Evolutionary conservation across 2,329 filamentous ascomycete genomes (phyloP).

Genomic region (Rhinocladiella mackenziei): DNA sequence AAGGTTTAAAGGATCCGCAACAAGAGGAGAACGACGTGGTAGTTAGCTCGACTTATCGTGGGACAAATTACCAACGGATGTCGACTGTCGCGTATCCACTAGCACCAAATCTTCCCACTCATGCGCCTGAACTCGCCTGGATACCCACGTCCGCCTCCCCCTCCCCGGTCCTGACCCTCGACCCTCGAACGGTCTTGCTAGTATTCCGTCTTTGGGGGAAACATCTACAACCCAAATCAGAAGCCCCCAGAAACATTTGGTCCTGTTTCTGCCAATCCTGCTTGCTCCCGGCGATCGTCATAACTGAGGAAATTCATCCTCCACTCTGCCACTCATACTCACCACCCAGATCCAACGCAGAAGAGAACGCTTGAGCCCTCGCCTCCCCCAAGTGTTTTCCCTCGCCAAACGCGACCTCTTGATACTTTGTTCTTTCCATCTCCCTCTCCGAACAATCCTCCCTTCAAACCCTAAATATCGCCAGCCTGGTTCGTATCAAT

Average conservation of each 20-base stretch:
- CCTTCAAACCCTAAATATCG: conserved; percentile 1
- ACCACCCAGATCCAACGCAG: neutral
- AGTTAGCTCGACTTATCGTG: conserved; percentile 1
- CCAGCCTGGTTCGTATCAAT: conserved; percentile 10
- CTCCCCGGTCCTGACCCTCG: too few species aligned
- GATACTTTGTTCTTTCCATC: neutral
- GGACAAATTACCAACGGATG: neutral
- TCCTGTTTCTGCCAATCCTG: conserved; percentile 4
- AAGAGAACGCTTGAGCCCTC: too few species aligned
- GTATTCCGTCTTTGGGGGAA: conserved; percentile 1
- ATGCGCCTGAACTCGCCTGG: neutral
- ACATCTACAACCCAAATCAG: neutral
- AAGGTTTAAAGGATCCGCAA: conserved; percentile 6
- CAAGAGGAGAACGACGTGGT: conserved; percentile 6
- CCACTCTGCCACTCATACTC: neutral
- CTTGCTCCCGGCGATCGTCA: conserved; percentile 16
- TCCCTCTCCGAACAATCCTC: neutral
- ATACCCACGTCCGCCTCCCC: neutral
- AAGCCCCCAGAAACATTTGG: neutral
- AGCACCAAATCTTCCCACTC: neutral
- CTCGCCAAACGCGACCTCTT: neutral
- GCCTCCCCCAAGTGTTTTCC: neutral
- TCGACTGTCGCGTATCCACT: neutral
- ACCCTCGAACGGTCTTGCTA: too few species aligned
- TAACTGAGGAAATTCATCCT: conserved; percentile 10